Evolutionary conservation across 2,329 filamentous ascomycete species (phyloP).

Genomic region (Raffaelea ambrosiae): DNA sequence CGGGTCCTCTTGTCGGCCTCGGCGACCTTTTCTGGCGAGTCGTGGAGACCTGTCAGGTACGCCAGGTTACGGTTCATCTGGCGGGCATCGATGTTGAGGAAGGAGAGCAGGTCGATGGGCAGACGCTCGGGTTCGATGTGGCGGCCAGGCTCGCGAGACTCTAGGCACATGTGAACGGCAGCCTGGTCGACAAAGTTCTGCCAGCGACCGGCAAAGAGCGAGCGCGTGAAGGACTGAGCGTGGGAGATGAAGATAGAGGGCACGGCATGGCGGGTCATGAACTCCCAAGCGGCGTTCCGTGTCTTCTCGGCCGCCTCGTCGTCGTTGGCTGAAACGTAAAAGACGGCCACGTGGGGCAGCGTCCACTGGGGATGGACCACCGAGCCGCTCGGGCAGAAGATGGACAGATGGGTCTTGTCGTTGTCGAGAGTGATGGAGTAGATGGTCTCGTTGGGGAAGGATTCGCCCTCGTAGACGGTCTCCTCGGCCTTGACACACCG

Average conservation of each 20-base stretch:
- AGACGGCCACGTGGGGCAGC: slow-evolving; percentile 39
- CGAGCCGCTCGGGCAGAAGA: slow-evolving; percentile 25
- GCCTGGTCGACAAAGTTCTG: slow-evolving; percentile 28
- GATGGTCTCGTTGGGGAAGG: slow-evolving; percentile 18
- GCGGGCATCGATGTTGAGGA: slow-evolving; percentile 40
- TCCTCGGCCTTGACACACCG: slow-evolving; percentile 33
- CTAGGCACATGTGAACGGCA: slow-evolving; percentile 38
- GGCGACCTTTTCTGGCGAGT: slow-evolving; percentile 2
- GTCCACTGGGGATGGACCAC: slow-evolving; percentile 34
- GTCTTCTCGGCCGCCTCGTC: slow-evolving; percentile 27
- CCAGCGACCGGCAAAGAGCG: slow-evolving; percentile 21
- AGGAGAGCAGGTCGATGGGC: slow-evolving; percentile 39
- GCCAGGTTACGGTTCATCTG: slow-evolving; percentile 46
- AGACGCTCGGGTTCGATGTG: slow-evolving; percentile 29
- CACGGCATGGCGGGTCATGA: slow-evolving; percentile 36
- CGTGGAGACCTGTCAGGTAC: slow-evolving; percentile 33
- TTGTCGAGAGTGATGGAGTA: slow-evolving; percentile 32
- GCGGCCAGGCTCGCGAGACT: slow-evolving; percentile 28
- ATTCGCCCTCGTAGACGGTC: slow-evolving; percentile 15
- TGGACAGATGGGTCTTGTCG: slow-evolving; percentile 27
- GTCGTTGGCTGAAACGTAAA: slow-evolving; percentile 38
- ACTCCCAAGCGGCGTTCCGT: slow-evolving; percentile 32
- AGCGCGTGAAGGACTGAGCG: slow-evolving; percentile 27
- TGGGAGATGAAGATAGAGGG: slow-evolving; percentile 41
- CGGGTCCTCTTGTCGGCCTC: not conserved